These are phyloP conservation scores for Eimeria mitis DNA, from an alignment of 169 alveolate species.

Conservation along the genomic window DNA sequence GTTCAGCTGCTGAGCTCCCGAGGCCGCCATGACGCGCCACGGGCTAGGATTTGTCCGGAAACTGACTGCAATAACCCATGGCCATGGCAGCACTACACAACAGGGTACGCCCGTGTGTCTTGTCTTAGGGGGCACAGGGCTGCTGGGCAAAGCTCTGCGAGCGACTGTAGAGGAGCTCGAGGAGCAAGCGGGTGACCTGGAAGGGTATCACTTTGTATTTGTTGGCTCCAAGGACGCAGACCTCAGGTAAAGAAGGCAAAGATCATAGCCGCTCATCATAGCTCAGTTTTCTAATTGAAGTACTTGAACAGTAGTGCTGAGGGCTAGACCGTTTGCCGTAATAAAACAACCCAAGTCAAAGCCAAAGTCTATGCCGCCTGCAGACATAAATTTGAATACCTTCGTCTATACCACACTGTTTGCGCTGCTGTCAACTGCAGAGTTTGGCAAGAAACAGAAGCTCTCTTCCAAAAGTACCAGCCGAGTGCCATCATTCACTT, in stretches of 20 bases:
- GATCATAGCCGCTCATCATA: not conserved
- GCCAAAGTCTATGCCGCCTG: not conserved
- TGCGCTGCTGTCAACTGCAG: constrained; percentile 47
- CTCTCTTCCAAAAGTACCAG: constrained; percentile 78
- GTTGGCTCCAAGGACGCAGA: constrained; percentile 74
- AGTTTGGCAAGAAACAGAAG: not conserved
- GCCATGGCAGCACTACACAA: constrained; percentile 12
- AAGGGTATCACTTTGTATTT: constrained; percentile 49
- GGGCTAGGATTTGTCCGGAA: constrained; percentile 11
- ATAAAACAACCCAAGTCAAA: no score
- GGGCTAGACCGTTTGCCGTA: not conserved
- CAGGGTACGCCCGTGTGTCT: constrained; percentile 42
- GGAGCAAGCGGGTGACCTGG: constrained; percentile 36
- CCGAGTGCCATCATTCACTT: constrained; percentile 84
- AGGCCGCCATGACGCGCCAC: constrained; percentile 42
- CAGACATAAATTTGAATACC: not conserved
- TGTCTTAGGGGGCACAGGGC: constrained; percentile 83
- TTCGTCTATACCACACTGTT: not conserved
- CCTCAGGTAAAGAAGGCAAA: constrained; percentile 31
- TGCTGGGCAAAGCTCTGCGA: constrained; percentile 78
- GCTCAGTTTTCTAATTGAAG: no score
- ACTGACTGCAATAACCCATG: constrained; percentile 50
- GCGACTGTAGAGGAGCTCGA: constrained; percentile 46
- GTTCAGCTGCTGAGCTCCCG: not conserved
- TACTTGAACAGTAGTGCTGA: not conserved